Evolutionary conservation across 2,329 filamentous ascomycete genomes (phyloP).

Genomic region (Talaromyces sp.): DNA sequence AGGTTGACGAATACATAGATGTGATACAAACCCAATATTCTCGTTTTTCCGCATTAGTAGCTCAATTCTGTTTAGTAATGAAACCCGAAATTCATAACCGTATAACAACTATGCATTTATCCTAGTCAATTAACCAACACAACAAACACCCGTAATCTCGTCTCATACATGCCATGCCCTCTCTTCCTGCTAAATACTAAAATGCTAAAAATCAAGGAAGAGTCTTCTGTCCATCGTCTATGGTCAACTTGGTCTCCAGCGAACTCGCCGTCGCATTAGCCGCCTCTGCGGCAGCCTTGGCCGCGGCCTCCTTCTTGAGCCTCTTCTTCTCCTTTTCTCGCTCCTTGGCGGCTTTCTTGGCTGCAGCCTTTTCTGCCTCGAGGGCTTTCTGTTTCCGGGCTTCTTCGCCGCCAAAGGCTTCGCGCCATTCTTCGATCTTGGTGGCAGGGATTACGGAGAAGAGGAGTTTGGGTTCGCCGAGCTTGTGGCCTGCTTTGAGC

Average conservation of each 20-base stretch:
- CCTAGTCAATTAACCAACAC: neutral
- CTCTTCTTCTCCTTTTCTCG: conserved; percentile 43
- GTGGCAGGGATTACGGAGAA: conserved; percentile 79
- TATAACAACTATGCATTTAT: neutral
- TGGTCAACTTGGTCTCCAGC: conserved; percentile 8
- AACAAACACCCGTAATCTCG: neutral
- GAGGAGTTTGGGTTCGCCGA: conserved; percentile 73
- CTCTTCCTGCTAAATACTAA: conserved; percentile 6
- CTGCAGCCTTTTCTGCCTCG: conserved; percentile 47
- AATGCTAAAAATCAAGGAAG: conserved; percentile 13
- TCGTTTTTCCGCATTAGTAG: too few relatives aligned
- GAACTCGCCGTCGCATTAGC: conserved; percentile 2
- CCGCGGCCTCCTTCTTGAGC: conserved; percentile 35
- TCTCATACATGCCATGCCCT: neutral
- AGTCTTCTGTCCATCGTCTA: conserved; percentile 9
- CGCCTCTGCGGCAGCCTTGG: conserved; percentile 1
- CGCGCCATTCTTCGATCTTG: conserved; percentile 78
- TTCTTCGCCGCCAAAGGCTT: conserved; percentile 64
- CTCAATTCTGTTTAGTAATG: too few relatives aligned
- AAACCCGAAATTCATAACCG: neutral
- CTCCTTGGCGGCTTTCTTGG: conserved; percentile 37
- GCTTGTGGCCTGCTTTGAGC: conserved; percentile 69
- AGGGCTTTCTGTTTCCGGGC: conserved; percentile 64
- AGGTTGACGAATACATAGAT: too few relatives aligned
- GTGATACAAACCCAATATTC: too few relatives aligned